A percentile compares a stretch with the other conserved stretches of the same genome.
phyloP scores from a whole-genome alignment of 2,329 filamentous ascomycete species.

The Rhynchosporium agropyri region DNA sequence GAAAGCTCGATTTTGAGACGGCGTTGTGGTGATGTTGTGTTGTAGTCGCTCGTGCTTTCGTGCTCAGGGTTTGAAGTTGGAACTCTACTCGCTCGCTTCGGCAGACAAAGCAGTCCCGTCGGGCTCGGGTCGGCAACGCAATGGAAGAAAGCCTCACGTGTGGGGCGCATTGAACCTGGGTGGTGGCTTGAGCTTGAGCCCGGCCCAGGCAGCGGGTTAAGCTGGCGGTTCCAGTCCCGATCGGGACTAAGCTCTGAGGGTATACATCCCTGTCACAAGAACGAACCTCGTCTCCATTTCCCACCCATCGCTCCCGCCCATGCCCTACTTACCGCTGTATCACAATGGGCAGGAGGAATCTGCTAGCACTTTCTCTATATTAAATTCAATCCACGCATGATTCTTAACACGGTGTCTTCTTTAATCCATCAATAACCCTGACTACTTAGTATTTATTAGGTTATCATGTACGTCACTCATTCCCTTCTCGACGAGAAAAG shows the following conservation, averaged over 20 bases:
- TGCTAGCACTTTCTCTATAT: neutral
- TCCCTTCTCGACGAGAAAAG: too few relatives aligned
- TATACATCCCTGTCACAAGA: too few relatives aligned
- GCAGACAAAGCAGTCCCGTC: slow-evolving; percentile 6
- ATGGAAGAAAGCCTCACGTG: neutral
- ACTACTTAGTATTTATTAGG: too few relatives aligned
- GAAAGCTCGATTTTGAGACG: neutral
- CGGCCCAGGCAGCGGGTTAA: neutral
- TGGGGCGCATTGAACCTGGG: neutral
- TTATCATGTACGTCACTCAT: too few relatives aligned
- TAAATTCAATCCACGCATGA: too few relatives aligned
- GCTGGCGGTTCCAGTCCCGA: neutral
- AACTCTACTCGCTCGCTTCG: neutral
- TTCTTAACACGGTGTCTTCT: too few relatives aligned
- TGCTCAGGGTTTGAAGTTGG: neutral
- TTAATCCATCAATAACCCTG: too few relatives aligned
- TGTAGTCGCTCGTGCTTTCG: neutral
- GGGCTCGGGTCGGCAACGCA: neutral
- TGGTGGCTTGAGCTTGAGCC: neutral
- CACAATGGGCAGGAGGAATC: neutral
- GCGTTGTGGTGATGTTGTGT: neutral
- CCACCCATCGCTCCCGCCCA: slow-evolving; percentile 1
- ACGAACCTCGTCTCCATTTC: neutral
- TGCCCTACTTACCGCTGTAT: neutral
- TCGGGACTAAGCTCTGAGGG: neutral